A percentile compares a stretch with the other conserved stretches of the same genome.
Evolutionary conservation across 139 green algal genomes (phyloP).

Genomic region (Pedinophyceae sp.): DNA sequence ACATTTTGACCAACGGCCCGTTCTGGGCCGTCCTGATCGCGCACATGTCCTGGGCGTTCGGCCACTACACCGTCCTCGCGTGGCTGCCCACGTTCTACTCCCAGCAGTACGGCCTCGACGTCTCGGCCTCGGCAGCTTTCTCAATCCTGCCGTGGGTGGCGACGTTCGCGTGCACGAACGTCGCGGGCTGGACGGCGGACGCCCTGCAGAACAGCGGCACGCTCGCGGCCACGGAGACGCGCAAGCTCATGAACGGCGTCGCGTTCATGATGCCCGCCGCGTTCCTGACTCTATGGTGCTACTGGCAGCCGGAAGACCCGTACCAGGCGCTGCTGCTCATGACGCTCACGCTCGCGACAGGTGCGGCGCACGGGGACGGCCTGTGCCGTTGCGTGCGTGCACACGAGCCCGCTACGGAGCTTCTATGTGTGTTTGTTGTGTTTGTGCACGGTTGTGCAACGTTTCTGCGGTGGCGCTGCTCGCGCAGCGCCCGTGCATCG

Average conservation of each 20-base stretch:
- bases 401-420: too few relatives aligned
- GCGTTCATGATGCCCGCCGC: slow-evolving; percentile 34
- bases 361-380: not conserved
- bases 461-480: too few relatives aligned
- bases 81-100: slow-evolving; percentile 62
- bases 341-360: slow-evolving; percentile 24
- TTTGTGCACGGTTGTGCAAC: too few relatives aligned
- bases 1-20: slow-evolving; percentile 24
- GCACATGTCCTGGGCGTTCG: slow-evolving; percentile 26
- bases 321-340: slow-evolving; percentile 25
- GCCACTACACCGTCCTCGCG: slow-evolving; percentile 30
- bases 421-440: too few relatives aligned
- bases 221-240: slow-evolving; percentile 13
- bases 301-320: slow-evolving; percentile 5
- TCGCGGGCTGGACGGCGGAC: slow-evolving; percentile 44
- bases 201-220: slow-evolving; percentile 36
- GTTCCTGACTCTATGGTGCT: slow-evolving; percentile 40
- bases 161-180: slow-evolving; percentile 40
- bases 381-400: not conserved
- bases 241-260: slow-evolving; percentile 51
- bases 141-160: slow-evolving; percentile 45
- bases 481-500: too few relatives aligned
- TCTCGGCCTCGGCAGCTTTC: slow-evolving; percentile 28
- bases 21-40: slow-evolving; percentile 30
- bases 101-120: slow-evolving; percentile 38